Evolutionary conservation across 1,139 yeast species (phyloP).

Genomic region (Yamadazyma epiphylla): DNA sequence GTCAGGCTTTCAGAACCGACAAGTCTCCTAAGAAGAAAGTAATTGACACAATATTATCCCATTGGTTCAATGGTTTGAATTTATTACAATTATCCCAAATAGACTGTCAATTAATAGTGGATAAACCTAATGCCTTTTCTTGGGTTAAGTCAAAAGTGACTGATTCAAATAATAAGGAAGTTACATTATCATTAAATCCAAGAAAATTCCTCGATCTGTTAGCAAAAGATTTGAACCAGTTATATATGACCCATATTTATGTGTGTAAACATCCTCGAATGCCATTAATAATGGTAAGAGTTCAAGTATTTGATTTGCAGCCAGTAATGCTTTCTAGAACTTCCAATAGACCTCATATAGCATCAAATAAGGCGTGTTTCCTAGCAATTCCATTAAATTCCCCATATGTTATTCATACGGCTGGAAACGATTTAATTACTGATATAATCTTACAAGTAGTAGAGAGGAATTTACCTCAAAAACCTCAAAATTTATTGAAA

Average conservation of each 20-base stretch:
- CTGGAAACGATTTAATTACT: constrained; percentile 43
- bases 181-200: constrained; percentile 38
- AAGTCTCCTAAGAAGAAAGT: constrained; percentile 39
- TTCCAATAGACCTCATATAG: constrained; percentile 32
- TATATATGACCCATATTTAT: constrained; percentile 58
- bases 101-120: constrained; percentile 62
- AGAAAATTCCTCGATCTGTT: constrained; percentile 45
- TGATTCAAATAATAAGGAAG: constrained; percentile 31
- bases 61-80: constrained; percentile 64
- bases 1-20: constrained; percentile 9
- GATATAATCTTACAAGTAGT: constrained; percentile 58
- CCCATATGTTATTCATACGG: constrained; percentile 61
- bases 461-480: constrained; percentile 48
- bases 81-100: constrained; percentile 68
- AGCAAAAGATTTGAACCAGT: constrained; percentile 42
- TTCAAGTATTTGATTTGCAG: constrained; percentile 63
- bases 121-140: constrained; percentile 44
- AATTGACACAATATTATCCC: constrained; percentile 50
- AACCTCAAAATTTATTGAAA: constrained; percentile 23
- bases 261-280: constrained; percentile 63
- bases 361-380: constrained; percentile 58
- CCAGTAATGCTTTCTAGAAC: constrained; percentile 15
- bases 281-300: constrained; percentile 57
- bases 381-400: constrained; percentile 67
- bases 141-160: constrained; percentile 62